Evolutionary conservation across 2,329 filamentous ascomycete genomes (phyloP), one percentile per base, ranked within the genome.

Genomic region (Penicillium sp.): DNA sequence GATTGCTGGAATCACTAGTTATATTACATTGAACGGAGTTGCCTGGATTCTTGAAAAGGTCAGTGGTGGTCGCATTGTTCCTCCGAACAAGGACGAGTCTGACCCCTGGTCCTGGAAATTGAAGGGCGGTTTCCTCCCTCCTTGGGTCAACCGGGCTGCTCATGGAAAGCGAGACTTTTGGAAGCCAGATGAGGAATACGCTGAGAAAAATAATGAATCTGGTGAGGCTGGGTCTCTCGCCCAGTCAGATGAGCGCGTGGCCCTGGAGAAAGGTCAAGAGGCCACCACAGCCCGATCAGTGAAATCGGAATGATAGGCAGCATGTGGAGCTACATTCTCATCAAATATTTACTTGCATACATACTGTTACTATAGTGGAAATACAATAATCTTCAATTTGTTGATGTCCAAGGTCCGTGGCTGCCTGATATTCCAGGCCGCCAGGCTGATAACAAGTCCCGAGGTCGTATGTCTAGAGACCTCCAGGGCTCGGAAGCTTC

Each of bases 31-130:
- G 74, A 95, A 96, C 74, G 83, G 80, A 0, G 67, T 81, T 11
- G 85, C 90, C 11, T 92, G 83, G 83, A 53, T 88, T 45, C 73
- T 95, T 61, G 85, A 88, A 71, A 80, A 84, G 68, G 74, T 75
- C 3, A 87, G 85, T 0, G 79, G 84, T 1, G 90, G 90, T 41
- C 83, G 88, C 38, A 83, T 95, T 59, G 81, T 87, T 7, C 90
- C 91, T 0, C 81, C 83, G 5, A 89, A 92, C 73, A 88, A 90
- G 74, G 81, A 88, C 7, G 78, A 88, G 65, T 90, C 90, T 71
- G 90, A 94, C 55, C 83, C 81, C 9, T 95, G 90, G 91, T 89
- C 88, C 0, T 93, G 86, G 77, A 85, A 83, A 66, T 81, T 92
- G 29, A 83, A 86, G 1, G 89, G 90, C 14, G 90, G 90, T 1